These are phyloP conservation scores for Mycena belliarum DNA, from an alignment of 768 basidiomycete species.

Conservation along the genomic window DNA sequence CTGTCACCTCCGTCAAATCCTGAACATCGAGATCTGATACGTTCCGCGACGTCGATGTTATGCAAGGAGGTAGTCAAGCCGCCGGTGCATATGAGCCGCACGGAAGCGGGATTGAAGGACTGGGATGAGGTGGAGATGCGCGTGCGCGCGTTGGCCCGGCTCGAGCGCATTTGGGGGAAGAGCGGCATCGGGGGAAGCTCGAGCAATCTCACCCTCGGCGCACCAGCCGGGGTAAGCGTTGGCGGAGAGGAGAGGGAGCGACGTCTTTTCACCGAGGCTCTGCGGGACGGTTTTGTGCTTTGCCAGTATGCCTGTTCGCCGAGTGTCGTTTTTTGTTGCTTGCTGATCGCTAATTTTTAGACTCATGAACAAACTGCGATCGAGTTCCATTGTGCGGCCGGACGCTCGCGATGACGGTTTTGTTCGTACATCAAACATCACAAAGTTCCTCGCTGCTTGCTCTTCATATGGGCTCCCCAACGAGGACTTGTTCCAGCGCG, in stretches of 20 bases:
- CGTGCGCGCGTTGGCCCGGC: conserved; percentile 56
- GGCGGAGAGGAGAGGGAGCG: conserved; percentile 77
- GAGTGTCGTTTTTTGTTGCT: conserved; percentile 20
- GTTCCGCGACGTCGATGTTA: conserved; percentile 61
- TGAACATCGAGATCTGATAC: conserved; percentile 67
- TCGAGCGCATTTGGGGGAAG: conserved; percentile 79
- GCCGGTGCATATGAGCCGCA: conserved; percentile 54
- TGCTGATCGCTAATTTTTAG: conserved; percentile 39
- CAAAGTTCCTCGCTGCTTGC: conserved; percentile 77
- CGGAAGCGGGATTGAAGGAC: conserved; percentile 51
- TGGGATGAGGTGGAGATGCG: conserved; percentile 79
- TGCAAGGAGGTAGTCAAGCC: conserved; percentile 68
- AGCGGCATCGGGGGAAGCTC: conserved; percentile 49
- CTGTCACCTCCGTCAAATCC: conserved; percentile 50
- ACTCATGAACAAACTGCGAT: conserved; percentile 76
- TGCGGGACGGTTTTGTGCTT: conserved; percentile 83
- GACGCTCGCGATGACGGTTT: conserved; percentile 69
- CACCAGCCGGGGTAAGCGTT: conserved; percentile 40
- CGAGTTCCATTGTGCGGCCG: conserved; percentile 58
- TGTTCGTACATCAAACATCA: conserved; percentile 67
- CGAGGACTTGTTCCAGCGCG: conserved; percentile 66
- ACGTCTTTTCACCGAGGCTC: conserved; percentile 68
- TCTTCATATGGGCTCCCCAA: conserved; percentile 62
- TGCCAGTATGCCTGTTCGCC: conserved; percentile 68
- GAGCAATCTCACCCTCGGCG: conserved; percentile 38